phyloP scores from a whole-genome alignment of 768 basidiomycete species.

The Suillus brevipes region DNA sequence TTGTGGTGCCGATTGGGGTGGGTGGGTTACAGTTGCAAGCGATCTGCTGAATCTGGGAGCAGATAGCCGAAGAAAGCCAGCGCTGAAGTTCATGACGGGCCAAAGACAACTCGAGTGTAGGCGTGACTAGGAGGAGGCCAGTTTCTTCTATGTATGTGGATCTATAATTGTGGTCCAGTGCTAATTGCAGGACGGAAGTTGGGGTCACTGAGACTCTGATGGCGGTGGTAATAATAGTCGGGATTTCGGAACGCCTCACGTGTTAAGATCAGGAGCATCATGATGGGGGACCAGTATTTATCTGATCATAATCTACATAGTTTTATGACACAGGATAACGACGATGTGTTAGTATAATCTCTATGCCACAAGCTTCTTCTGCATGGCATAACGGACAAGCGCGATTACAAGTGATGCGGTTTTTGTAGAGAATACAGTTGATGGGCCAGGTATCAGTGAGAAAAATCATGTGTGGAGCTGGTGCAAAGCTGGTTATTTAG shows the following conservation, averaged over 20 bases:
- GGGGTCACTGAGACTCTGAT: background rate
- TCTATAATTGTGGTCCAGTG: background rate
- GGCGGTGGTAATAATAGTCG: background rate
- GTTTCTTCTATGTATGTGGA: background rate
- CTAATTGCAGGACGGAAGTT: background rate
- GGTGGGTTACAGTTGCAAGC: slow-evolving; percentile 56
- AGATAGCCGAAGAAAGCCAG: slow-evolving; percentile 11
- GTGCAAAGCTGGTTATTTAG: background rate
- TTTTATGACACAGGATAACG: background rate
- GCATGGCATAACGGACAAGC: background rate
- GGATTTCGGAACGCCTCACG: background rate
- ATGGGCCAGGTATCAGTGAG: background rate
- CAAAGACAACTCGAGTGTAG: too few relatives aligned
- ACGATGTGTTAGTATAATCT: background rate
- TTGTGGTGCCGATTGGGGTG: slow-evolving; percentile 29
- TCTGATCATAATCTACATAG: background rate
- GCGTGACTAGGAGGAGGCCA: background rate
- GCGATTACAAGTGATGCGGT: background rate
- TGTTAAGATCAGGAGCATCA: background rate
- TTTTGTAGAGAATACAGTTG: background rate
- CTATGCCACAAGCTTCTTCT: background rate
- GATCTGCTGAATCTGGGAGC: slow-evolving; percentile 39
- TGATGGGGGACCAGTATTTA: background rate
- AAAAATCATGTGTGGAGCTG: background rate
- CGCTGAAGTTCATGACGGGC: slow-evolving; percentile 2